phyloP scores from a whole-genome alignment of 2,329 filamentous ascomycete species.

The Trichoderma atrobrunneum region DNA sequence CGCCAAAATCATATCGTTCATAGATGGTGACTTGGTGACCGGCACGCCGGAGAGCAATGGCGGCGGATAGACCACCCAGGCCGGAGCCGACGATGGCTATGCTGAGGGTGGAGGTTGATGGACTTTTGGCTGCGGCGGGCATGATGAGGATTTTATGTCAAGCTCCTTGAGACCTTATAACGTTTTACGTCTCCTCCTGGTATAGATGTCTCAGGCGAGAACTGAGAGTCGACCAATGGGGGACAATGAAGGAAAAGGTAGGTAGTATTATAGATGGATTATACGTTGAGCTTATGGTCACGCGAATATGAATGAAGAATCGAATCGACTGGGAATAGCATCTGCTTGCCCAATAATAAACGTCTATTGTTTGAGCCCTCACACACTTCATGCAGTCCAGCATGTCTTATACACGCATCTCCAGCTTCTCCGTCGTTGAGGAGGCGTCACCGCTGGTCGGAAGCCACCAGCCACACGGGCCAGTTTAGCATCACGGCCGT shows the following conservation, averaged over 20 bases:
- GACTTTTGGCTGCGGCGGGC: background rate
- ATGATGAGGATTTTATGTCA: background rate
- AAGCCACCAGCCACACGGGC: background rate
- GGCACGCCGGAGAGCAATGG: constrained; percentile 40
- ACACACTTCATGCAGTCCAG: background rate
- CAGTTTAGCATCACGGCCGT: background rate
- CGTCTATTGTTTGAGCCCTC: background rate
- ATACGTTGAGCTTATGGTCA: background rate
- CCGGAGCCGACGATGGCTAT: constrained; percentile 40
- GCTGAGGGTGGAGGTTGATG: constrained; percentile 27
- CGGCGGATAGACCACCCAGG: constrained; percentile 39
- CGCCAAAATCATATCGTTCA: constrained; percentile 59
- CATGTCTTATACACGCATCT: background rate
- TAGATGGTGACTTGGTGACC: constrained; percentile 54
- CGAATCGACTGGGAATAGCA: background rate
- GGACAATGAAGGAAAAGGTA: background rate
- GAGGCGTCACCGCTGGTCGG: background rate
- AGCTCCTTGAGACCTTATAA: background rate
- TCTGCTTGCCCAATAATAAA: background rate
- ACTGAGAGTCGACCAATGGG: background rate
- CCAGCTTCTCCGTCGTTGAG: background rate
- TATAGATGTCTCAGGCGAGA: background rate
- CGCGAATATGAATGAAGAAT: background rate
- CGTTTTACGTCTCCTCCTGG: background rate
- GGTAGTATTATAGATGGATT: background rate